Conservation (phyloP, 2,329 filamentous ascomycete species). For the Elsinoe necatrix region DNA sequence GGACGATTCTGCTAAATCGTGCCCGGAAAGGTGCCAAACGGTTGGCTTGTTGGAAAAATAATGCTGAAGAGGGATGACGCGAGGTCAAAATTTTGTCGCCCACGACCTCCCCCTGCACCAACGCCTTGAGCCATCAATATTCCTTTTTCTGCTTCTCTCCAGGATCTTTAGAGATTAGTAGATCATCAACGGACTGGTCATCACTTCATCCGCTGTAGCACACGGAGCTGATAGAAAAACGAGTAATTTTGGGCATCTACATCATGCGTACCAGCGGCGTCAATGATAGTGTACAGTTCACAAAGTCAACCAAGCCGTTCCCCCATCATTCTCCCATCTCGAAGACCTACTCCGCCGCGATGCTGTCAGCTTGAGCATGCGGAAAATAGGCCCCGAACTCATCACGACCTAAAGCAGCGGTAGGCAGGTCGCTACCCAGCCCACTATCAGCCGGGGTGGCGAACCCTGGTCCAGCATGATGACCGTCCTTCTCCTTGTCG, state of each 20-base stretch:
- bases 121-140: not conserved
- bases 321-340: conserved; percentile 1
- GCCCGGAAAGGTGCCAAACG: too few relatives aligned
- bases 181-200: too few relatives aligned
- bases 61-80: not conserved
- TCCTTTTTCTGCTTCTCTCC: too few relatives aligned
- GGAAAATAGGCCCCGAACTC: conserved; percentile 19
- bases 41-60: not conserved
- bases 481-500: conserved; percentile 18
- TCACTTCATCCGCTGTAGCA: not conserved
- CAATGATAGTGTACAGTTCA: conserved; percentile 2
- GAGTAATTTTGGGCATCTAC: conserved; percentile 5
- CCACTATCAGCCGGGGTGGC: conserved; percentile 33
- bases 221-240: not conserved
- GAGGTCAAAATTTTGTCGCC: conserved; percentile 5
- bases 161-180: too few relatives aligned
- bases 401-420: conserved; percentile 21
- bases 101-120: not conserved
- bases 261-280: not conserved
- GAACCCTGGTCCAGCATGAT: conserved; percentile 21
- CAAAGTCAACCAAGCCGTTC: not conserved
- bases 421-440: conserved; percentile 32
- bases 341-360: conserved; percentile 1
- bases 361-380: not conserved
- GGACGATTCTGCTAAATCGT: too few relatives aligned